phyloP scores from a whole-genome alignment of 768 basidiomycete genomes.

The Asterophora lycoperdoides region DNA sequence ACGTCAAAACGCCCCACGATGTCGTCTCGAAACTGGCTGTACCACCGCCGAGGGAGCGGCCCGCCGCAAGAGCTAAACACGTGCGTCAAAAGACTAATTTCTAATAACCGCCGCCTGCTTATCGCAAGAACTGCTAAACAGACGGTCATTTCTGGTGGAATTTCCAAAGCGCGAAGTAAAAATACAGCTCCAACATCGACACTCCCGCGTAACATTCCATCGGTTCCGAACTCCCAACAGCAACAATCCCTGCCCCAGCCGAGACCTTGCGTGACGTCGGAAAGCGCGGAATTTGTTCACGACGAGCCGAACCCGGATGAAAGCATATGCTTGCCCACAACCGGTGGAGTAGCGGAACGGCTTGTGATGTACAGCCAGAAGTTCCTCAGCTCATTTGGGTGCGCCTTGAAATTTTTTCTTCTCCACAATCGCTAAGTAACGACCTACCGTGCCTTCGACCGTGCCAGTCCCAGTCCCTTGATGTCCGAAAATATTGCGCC shows the following conservation, averaged over 20 bases:
- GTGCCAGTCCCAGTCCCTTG: constrained; percentile 16
- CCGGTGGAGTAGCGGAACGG: constrained; percentile 40
- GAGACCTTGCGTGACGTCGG: constrained; percentile 3
- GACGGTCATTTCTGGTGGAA: constrained; percentile 26
- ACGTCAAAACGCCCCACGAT: background rate
- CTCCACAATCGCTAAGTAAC: constrained; percentile 10
- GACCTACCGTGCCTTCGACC: constrained; percentile 11
- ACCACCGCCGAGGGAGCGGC: background rate
- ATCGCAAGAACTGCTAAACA: background rate
- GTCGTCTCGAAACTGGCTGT: background rate
- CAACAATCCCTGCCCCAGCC: background rate
- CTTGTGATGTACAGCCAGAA: constrained; percentile 48
- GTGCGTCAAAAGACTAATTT: constrained; percentile 10
- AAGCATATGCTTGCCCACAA: constrained; percentile 26
- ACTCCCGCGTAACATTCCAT: constrained; percentile 5
- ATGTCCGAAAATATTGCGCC: constrained; percentile 1
- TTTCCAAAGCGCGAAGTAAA: constrained; percentile 22
- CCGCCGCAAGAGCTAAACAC: constrained; percentile 10
- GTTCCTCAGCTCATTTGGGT: constrained; percentile 41
- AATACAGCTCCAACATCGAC: constrained; percentile 7
- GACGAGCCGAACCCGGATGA: constrained; percentile 19
- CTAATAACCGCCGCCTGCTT: constrained; percentile 4
- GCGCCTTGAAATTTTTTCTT: constrained; percentile 23
- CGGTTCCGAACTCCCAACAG: constrained; percentile 11
- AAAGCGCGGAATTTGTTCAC: constrained; percentile 5